Base-by-base conservation (phyloP, 345 rosid species). In the Mangifera indica region DNA sequence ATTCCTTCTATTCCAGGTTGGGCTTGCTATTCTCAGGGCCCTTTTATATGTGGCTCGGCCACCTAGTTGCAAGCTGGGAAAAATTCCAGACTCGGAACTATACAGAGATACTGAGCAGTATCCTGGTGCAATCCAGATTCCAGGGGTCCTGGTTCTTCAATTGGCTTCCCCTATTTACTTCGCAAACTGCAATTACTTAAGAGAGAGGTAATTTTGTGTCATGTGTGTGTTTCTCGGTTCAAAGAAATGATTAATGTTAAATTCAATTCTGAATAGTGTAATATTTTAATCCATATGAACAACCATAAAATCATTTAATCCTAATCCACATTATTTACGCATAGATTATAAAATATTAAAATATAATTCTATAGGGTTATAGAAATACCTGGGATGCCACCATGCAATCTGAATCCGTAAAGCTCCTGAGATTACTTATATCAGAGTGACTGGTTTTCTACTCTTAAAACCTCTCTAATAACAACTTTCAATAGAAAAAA, bases 141-240 rank as follows among this genome's bases (percentile, higher is more conserved):
- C 85, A 9, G 93, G 97, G 45, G 70, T 83, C 62, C 76, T 94
- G 20, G 73, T 85, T 81, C 83, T 94, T 14, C 93, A 94, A 61
- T 66, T 91, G 37, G 97, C 97, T 18, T 94, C 98, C 46, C 98
- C 98, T 11, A 74, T 94, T 72, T 94, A 90, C 74, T 94, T 86
- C 69, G 95, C 97, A 26, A 94, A 91, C 59, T 68, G 81, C 46
- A 81, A 87, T 73, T 94, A 94, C 63, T 48, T 94, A 1, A 84
- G 91, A 26, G 97, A 94, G 65, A 88, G 92, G 96, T 85, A 75
- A 34, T 42, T 6, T 4, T 20, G 12, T 56, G 6, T 53, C n/a
- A n/a, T n/a, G 5, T 13, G 15, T 22, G 15, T 5, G 10, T 54
- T 20, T 8, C 7, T 24, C 5, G 37, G 37, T 34, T 4, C 3